Evolutionary conservation across 108 stramenopile species (phyloP), one percentile per base, ranked within the genome.

Genomic region (Cyclostephanos invisitatus): DNA sequence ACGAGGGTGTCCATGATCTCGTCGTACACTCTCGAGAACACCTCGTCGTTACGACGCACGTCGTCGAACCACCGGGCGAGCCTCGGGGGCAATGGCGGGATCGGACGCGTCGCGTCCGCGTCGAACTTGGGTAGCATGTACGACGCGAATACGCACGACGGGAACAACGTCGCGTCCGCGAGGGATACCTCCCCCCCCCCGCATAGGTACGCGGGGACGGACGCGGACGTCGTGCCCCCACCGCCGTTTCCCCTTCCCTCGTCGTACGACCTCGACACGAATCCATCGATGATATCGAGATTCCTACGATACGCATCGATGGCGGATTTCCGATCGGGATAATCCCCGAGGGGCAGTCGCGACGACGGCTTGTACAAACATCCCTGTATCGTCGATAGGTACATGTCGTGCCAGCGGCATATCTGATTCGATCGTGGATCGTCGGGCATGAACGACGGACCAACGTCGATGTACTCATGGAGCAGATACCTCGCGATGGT

Each of bases 51-150:
- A 46, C 64, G 75, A 38, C 82, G 89, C 57, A 98, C 72, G 46
- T 64, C 49, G 12, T 89, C 53, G 60, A 85, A 92, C 88, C 90
- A 96, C 27, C 51, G 38, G 12, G 72, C 18, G 22, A 95, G 71
- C 58, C 87, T 90, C 14, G 74, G 74, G 6, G 83, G 78, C 7
- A 86, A 62, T 0, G 83, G 72, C 25, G 91, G 90, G 28, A 86
- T 44, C 7, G 79, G 60, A 46, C 74, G 11, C 25, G 68, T 66
- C 42, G 71, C 29, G 12, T 57, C 66, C 70, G 72, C 63, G 60
- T 84, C 96, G 68, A 96, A 98, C 71, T 94, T 97, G 46, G 98
- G 97, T 60, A 96, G 85, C 90, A 98, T 97, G 67, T 83, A 81
- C 7, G 79, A 67, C 2, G 91, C 84, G 84, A 98, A 97, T 46